Percentiles rank a stretch among this genome's conserved stretches.
phyloP scores from a whole-genome alignment of 2,329 filamentous ascomycete genomes.

The Exophiala oligosperma region DNA sequence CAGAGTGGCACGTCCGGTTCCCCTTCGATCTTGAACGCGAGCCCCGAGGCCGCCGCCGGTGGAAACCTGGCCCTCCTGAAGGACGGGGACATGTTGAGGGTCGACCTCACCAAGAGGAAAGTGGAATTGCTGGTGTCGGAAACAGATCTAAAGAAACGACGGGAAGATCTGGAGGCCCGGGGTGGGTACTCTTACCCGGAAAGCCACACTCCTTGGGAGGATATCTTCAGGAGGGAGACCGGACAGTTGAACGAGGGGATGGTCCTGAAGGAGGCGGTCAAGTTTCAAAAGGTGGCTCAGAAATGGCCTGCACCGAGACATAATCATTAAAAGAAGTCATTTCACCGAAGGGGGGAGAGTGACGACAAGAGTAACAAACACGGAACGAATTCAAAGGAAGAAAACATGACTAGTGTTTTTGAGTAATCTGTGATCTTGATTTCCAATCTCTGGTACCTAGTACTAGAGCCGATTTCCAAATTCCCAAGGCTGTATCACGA shows the following conservation, averaged over 20 bases:
- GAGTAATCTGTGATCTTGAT: too few species aligned
- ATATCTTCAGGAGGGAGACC: conserved; percentile 50
- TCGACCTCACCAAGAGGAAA: conserved; percentile 51
- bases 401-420: too few species aligned
- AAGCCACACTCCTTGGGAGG: conserved; percentile 54
- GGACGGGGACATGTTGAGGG: conserved; percentile 52
- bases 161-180: conserved; percentile 38
- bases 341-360: too few species aligned
- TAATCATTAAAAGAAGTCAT: conserved; percentile 39
- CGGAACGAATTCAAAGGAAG: not conserved
- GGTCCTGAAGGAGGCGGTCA: conserved; percentile 47
- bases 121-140: conserved; percentile 50
- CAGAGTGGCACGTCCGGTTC: conserved; percentile 58
- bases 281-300: conserved; percentile 51
- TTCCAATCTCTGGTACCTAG: too few species aligned
- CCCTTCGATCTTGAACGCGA: conserved; percentile 58
- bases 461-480: too few species aligned
- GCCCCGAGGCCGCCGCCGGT: conserved; percentile 55
- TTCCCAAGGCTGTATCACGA: too few species aligned
- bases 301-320: conserved; percentile 42
- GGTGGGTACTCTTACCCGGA: conserved; percentile 42
- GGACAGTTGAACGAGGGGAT: conserved; percentile 49
- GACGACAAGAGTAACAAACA: too few species aligned
- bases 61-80: conserved; percentile 54
- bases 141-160: conserved; percentile 44